Conservation (phyloP, 2,329 filamentous ascomycete species). For the Paraphoma chrysanthemicola region DNA sequence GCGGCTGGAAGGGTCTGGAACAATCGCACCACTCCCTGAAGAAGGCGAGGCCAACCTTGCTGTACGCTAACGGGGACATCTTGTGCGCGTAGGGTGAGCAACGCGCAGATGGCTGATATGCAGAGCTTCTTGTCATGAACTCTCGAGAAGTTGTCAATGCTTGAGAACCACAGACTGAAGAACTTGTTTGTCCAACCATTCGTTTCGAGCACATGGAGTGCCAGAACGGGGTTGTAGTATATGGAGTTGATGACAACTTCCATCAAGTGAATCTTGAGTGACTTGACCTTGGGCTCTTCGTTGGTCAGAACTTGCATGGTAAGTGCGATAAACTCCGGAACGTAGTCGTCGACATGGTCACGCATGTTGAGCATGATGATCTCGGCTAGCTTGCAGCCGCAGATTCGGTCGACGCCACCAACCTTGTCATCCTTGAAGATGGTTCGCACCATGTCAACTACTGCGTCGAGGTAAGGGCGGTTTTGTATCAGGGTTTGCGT, state of each 20-base stretch:
- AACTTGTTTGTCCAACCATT: conserved; percentile 98
- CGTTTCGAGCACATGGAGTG: conserved; percentile 85
- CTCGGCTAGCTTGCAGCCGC: conserved; percentile 96
- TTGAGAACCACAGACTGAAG: conserved; percentile 97
- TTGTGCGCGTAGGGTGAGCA: conserved; percentile 79
- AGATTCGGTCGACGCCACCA: conserved; percentile 91
- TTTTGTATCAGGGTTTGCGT: conserved; percentile 80
- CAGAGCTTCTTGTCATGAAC: conserved; percentile 99
- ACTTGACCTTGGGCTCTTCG: conserved; percentile 85
- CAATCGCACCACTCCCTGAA: conserved; percentile 86
- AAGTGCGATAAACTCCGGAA: conserved; percentile 87
- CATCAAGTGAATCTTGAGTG: conserved; percentile 94
- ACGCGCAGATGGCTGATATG: conserved; percentile 87
- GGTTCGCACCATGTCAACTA: conserved; percentile 92
- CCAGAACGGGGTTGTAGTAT: conserved; percentile 91
- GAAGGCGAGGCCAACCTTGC: conserved; percentile 90
- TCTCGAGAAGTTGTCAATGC: conserved; percentile 88
- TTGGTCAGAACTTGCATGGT: conserved; percentile 82
- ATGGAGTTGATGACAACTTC: conserved; percentile 99
- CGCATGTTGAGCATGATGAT: conserved; percentile 96
- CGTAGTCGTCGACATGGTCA: conserved; percentile 84
- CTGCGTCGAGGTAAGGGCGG: conserved; percentile 82
- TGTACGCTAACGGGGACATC: conserved; percentile 92
- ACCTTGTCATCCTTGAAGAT: conserved; percentile 95
- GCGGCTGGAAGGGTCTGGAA: conserved; percentile 92